Conservation (phyloP, 352 stramenopile genomes). For the Phytophthora multivora region DNA sequence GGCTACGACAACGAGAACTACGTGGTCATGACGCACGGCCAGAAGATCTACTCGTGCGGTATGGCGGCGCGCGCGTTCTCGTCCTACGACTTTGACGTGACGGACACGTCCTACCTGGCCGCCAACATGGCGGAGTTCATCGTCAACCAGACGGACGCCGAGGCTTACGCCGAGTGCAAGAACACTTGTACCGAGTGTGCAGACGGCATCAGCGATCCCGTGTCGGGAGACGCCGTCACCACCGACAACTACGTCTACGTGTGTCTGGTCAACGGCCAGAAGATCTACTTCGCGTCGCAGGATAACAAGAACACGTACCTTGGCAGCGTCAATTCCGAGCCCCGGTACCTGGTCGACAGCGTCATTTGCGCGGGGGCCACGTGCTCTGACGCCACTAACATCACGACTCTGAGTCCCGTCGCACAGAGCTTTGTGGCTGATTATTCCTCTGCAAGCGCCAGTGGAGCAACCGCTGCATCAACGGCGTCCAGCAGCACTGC, state of each 20-base stretch:
- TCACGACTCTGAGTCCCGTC: slow-evolving; percentile 55
- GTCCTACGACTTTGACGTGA: slow-evolving; percentile 58
- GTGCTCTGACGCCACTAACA: slow-evolving; percentile 68
- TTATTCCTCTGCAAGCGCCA: slow-evolving; percentile 27
- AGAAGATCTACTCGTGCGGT: slow-evolving; percentile 78
- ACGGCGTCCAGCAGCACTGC: slow-evolving; percentile 28
- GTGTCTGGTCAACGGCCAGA: slow-evolving; percentile 78
- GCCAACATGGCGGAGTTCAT: slow-evolving; percentile 73
- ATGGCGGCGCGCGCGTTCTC: slow-evolving; percentile 62
- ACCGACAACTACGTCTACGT: slow-evolving; percentile 70
- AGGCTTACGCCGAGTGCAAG: slow-evolving; percentile 43
- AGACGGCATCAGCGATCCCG: slow-evolving; percentile 57
- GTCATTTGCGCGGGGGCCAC: slow-evolving; percentile 55
- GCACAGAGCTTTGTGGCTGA: slow-evolving; percentile 44
- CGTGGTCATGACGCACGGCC: slow-evolving; percentile 56
- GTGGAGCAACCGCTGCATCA: slow-evolving; percentile 15
- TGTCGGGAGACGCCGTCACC: slow-evolving; percentile 62
- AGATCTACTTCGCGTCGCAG: slow-evolving; percentile 85
- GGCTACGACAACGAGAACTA: slow-evolving; percentile 73
- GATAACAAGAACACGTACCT: slow-evolving; percentile 70
- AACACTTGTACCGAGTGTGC: slow-evolving; percentile 52
- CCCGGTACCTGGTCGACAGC: slow-evolving; percentile 55
- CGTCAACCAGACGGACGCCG: slow-evolving; percentile 42
- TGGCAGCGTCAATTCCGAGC: slow-evolving; percentile 52
- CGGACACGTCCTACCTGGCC: slow-evolving; percentile 73